phyloP scores from a whole-genome alignment of 805 yeast genomes.

The Cyberlindnera amylophila region DNA sequence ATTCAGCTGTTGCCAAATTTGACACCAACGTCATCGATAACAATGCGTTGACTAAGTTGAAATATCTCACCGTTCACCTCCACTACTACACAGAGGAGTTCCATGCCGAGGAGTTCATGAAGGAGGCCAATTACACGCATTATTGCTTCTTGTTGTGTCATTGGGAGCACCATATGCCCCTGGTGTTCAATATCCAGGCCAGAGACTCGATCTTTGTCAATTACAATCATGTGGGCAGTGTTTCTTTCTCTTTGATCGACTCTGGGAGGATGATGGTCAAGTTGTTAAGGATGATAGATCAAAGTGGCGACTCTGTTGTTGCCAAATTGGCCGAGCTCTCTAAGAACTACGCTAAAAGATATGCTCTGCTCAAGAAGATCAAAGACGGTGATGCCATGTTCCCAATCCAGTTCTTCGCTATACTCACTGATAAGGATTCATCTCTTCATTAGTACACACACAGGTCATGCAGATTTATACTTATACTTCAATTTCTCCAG shows the following conservation, averaged over 20 bases:
- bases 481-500: conserved; percentile 15
- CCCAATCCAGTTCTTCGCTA: conserved; percentile 5
- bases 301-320: conserved; percentile 2
- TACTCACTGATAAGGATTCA: too few relatives aligned
- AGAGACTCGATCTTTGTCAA: conserved; percentile 24
- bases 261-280: conserved; percentile 25
- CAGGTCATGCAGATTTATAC: conserved; percentile 15
- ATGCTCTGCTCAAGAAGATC: neutral
- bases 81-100: conserved; percentile 9
- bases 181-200: conserved; percentile 28
- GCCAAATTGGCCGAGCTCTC: neutral
- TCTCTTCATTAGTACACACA: neutral
- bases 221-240: conserved; percentile 23
- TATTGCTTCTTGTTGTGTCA: conserved; percentile 15
- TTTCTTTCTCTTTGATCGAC: conserved; percentile 27
- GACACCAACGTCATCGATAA: conserved; percentile 7
- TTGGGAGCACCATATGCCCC: conserved; percentile 33
- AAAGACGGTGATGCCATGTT: neutral
- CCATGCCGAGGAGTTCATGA: neutral
- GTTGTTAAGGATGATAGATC: conserved; percentile 10
- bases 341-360: neutral
- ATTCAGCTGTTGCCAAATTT: conserved; percentile 7
- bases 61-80: conserved; percentile 6
- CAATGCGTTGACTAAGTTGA: conserved; percentile 5
- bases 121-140: conserved; percentile 12